A percentile compares a stretch with the other conserved stretches of the same genome.
phyloP scores from a whole-genome alignment of 2,329 filamentous ascomycete genomes.

The Trichoderma brevicompactum region DNA sequence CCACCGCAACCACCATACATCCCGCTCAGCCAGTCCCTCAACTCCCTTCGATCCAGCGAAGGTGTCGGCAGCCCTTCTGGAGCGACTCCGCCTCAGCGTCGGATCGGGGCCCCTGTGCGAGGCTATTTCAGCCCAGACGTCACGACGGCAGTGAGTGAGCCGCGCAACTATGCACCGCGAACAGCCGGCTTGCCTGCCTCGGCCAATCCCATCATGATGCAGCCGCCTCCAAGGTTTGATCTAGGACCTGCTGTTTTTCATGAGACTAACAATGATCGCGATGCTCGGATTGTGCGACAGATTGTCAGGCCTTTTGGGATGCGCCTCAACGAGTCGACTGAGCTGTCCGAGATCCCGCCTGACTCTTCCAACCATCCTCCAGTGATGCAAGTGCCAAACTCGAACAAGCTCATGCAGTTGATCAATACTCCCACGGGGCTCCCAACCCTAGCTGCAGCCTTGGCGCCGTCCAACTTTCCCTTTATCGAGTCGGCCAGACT shows the following conservation, averaged over 20 bases:
- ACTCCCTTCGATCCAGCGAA: conserved; percentile 17
- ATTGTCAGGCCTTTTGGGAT: conserved; percentile 13
- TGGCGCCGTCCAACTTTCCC: conserved; percentile 50
- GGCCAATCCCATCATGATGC: conserved; percentile 28
- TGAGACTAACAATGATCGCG: not conserved
- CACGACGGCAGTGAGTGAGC: conserved; percentile 41
- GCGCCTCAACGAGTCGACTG: conserved; percentile 4
- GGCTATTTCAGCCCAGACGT: conserved; percentile 27
- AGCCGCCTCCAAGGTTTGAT: conserved; percentile 48
- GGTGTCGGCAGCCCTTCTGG: not conserved
- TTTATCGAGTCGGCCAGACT: conserved; percentile 49
- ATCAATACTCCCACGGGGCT: conserved; percentile 41
- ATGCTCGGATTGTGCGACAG: conserved; percentile 13
- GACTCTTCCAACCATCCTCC: not conserved
- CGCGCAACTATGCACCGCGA: conserved; percentile 49
- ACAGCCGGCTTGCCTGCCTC: conserved; percentile 36
- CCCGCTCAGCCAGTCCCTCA: conserved; percentile 31
- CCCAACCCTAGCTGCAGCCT: conserved; percentile 43
- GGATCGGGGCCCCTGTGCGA: not conserved
- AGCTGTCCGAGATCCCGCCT: conserved; percentile 6
- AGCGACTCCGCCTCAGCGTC: conserved; percentile 12
- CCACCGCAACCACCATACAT: not conserved
- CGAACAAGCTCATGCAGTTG: conserved; percentile 45
- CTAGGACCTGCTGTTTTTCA: conserved; percentile 25
- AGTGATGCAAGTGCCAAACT: conserved; percentile 37